Base-by-base conservation (phyloP, 441 rosid species). In the Populus trichocarpa region DNA sequence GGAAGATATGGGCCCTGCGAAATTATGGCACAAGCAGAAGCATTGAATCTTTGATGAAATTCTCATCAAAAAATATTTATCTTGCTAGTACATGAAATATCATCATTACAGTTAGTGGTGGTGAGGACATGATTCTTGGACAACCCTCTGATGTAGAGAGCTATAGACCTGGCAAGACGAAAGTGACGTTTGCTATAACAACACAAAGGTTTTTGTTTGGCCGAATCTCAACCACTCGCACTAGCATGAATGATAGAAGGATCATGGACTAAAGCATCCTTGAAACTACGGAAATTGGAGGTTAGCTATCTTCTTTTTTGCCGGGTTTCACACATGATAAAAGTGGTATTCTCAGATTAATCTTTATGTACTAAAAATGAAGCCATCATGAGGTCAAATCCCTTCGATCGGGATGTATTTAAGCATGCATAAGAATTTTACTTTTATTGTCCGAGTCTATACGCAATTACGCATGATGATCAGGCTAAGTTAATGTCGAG, bases 21-120 rank as follows among this genome's bases (percentile, higher is more conserved):
- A 53, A 53, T 53, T 53, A 53, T 53, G 61, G 22, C 61, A 53
- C 22, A 53, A 53, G 22, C 61, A 53, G 61, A 53, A 16, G 61
- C 61, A 6, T 53, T 18, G 61, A 69, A 69, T n/a, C 42, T 35
- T 69, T 6, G 2, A 53, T n/a, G 23, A 69, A 35, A 20, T 69
- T 20, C 10, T 35, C 36, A 3, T 35, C 23, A 35, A 18, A 3
- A 22, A 22, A 70, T 6, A 40, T 23, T 12, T 23, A 2, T 40
- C 18, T 5, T 0, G 1, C 8, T 38, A 16, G 38, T 16, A 14
- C 28, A 78, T 10, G 75, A 36, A 61, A 33, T 32, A 72, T 33
- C 73, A 78, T 84, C 38, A 79, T 81, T 84, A 20, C 73, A 64
- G 5, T 53, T 69, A 64, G 86, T 76, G 82, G 78, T 30, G 77